Evolutionary conservation across 2,329 filamentous ascomycete genomes (phyloP).

Genomic region (Pseudogymnoascus sp.): DNA sequence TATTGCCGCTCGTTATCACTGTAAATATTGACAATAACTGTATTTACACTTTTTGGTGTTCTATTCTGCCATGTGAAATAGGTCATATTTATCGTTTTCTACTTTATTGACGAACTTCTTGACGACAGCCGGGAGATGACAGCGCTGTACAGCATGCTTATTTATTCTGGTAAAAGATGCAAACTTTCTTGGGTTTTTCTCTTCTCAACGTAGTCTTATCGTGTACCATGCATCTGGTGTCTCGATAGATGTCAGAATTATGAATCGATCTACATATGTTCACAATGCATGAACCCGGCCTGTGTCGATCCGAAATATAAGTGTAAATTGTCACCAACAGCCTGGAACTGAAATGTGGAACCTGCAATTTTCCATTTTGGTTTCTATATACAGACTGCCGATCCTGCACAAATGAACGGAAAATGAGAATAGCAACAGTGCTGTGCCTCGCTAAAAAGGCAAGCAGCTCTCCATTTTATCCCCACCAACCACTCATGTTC

Average conservation of each 20-base stretch:
- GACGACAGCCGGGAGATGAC: neutral
- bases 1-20: neutral
- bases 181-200: neutral
- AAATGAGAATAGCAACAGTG: neutral
- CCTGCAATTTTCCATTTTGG: neutral
- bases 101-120: neutral
- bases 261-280: neutral
- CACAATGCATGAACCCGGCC: neutral
- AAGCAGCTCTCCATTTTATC: neutral
- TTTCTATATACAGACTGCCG: slow-evolving; percentile 1
- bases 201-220: neutral
- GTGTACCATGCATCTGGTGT: neutral
- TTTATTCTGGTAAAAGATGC: neutral
- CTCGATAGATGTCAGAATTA: neutral
- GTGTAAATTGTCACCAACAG: neutral
- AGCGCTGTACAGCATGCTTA: neutral
- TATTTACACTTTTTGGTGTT: neutral
- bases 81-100: neutral
- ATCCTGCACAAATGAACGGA: neutral
- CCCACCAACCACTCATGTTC: neutral
- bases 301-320: neutral
- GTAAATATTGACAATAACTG: neutral
- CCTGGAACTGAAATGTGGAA: neutral
- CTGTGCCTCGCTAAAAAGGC: neutral
- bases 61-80: neutral